Conservation (phyloP, 208 protist genomes). For the Trypanosoma congolense region DNA sequence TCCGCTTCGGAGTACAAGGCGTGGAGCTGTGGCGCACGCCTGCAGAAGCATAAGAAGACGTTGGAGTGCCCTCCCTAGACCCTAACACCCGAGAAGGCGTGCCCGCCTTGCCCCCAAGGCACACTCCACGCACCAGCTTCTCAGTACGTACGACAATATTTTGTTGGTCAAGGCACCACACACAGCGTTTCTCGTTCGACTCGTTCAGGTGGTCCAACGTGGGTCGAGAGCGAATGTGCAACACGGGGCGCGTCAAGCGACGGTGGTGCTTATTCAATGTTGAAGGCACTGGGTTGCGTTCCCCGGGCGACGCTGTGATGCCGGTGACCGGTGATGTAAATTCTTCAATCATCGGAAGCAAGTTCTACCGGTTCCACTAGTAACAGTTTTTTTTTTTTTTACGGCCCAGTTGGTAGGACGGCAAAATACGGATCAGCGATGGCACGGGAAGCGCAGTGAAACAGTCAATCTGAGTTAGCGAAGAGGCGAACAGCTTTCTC, state of each 20-base stretch:
- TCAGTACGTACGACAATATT: slow-evolving; percentile 60
- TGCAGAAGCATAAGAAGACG: neutral
- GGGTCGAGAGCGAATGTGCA: slow-evolving; percentile 78
- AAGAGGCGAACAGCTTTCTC: too few relatives aligned
- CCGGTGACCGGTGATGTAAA: too few relatives aligned
- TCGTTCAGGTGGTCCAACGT: slow-evolving; percentile 64
- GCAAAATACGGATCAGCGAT: too few relatives aligned
- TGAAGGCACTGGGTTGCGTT: neutral
- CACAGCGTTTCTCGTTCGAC: slow-evolving; percentile 38
- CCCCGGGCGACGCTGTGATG: too few relatives aligned
- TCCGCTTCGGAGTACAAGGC: neutral
- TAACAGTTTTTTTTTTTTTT: too few relatives aligned
- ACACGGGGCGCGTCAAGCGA: slow-evolving; percentile 27
- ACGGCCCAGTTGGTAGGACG: too few relatives aligned
- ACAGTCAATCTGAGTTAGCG: too few relatives aligned
- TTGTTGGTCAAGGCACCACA: slow-evolving; percentile 78
- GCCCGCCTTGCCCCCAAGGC: neutral
- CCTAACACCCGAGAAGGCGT: neutral
- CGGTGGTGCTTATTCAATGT: neutral
- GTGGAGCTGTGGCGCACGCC: neutral
- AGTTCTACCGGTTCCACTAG: too few relatives aligned
- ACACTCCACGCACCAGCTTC: neutral
- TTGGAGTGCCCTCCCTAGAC: neutral
- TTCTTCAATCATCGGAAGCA: too few relatives aligned
- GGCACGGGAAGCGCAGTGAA: too few relatives aligned